Conservation (phyloP, 148 eudicot genomes). For the Rhododendron molle region DNA sequence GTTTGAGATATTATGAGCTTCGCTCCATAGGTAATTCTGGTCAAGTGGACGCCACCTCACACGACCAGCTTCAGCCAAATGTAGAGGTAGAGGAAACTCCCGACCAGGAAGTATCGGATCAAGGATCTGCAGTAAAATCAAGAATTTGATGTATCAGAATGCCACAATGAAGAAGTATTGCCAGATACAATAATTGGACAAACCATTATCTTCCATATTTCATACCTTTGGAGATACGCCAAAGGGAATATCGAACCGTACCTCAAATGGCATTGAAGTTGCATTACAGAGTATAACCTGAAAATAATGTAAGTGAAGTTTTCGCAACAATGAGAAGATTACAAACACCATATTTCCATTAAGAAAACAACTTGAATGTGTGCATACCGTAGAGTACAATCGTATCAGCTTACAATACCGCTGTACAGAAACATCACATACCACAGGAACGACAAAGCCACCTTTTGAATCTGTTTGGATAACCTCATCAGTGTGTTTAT, state of each 20-base stretch:
- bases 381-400: slow-evolving; percentile 85
- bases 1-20: slow-evolving; percentile 76
- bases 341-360: background rate
- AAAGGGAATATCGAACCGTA: slow-evolving; percentile 95
- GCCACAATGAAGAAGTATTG: slow-evolving; percentile 6
- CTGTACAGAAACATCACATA: slow-evolving; percentile 87
- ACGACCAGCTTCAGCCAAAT: slow-evolving; percentile 92
- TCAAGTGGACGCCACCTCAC: slow-evolving; percentile 96
- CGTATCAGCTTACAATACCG: slow-evolving; percentile 77
- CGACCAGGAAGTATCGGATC: slow-evolving; percentile 88
- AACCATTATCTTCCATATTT: background rate
- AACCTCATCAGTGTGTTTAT: slow-evolving; percentile 24
- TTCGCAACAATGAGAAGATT: slow-evolving; percentile 5
- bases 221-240: slow-evolving; percentile 88
- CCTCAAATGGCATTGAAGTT: slow-evolving; percentile 74
- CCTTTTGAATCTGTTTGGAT: slow-evolving; percentile 29
- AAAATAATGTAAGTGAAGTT: slow-evolving; percentile 1
- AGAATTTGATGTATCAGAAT: background rate
- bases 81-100: slow-evolving; percentile 88
- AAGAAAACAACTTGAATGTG: slow-evolving; percentile 1
- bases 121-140: slow-evolving; percentile 48
- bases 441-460: slow-evolving; percentile 83
- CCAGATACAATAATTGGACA: background rate
- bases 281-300: slow-evolving; percentile 86
- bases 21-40: slow-evolving; percentile 85